Conservation (phyloP, 2,329 filamentous ascomycete species). For the Epichloe aotearoae region DNA sequence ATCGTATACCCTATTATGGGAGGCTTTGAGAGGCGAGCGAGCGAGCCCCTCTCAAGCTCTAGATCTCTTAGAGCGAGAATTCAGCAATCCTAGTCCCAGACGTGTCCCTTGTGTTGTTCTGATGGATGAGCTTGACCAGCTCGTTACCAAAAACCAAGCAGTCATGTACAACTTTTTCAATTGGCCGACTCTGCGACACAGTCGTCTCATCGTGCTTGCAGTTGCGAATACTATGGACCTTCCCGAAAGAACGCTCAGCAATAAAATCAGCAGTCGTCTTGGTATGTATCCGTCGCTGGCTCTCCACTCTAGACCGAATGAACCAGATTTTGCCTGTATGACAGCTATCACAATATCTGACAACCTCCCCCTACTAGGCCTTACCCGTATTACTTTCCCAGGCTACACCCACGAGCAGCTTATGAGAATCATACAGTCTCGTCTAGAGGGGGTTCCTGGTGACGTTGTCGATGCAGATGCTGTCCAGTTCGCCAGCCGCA, state of each 20-base stretch:
- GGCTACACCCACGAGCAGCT: constrained; percentile 96
- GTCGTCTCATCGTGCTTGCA: constrained; percentile 84
- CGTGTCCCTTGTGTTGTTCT: constrained; percentile 90
- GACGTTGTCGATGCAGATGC: constrained; percentile 87
- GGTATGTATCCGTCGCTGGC: constrained; percentile 22
- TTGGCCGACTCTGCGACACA: constrained; percentile 87
- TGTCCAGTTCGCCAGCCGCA: constrained; percentile 88
- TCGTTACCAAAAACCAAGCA: constrained; percentile 96
- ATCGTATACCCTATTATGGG: constrained; percentile 89
- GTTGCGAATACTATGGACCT: constrained; percentile 99
- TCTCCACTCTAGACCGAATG: not conserved
- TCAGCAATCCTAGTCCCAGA: constrained; percentile 78
- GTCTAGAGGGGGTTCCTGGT: constrained; percentile 74
- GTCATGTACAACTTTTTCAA: constrained; percentile 99
- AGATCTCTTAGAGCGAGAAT: constrained; percentile 82
- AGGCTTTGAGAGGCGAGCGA: constrained; percentile 84
- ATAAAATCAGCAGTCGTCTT: constrained; percentile 91
- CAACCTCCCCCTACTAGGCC: constrained; percentile 25
- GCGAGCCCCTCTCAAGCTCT: constrained; percentile 91
- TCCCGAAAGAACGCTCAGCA: constrained; percentile 87
- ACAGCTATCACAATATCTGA: not conserved
- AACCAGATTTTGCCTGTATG: not conserved
- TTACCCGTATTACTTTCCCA: constrained; percentile 92
- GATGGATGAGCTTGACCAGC: constrained; percentile 96
- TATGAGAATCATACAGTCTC: constrained; percentile 94